A percentile compares a stretch with the other conserved stretches of the same genome.
These are phyloP conservation scores for Eucalyptus shirleyi DNA, from an alignment of 345 rosid species.

Conservation along the genomic window DNA sequence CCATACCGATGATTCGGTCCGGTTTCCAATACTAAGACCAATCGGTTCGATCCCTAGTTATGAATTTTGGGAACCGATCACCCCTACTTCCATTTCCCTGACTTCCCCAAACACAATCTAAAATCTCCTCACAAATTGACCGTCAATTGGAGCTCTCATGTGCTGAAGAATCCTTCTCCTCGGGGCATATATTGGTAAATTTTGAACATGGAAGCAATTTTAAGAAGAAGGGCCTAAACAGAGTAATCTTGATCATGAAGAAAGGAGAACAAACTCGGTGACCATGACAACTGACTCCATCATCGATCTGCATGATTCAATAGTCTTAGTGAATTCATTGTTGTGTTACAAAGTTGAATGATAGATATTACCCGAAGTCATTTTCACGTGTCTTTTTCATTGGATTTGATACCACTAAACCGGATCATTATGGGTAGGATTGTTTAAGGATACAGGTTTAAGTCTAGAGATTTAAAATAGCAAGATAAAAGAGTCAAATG, in stretches of 20 bases:
- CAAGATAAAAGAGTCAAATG: not conserved
- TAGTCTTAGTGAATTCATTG: not conserved
- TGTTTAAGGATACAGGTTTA: not conserved
- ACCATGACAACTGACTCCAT: not conserved
- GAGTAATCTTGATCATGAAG: conserved; percentile 30
- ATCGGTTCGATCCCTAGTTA: fast-evolving
- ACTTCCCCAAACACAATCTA: not conserved
- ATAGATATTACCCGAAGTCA: conserved; percentile 19
- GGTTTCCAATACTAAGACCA: fast-evolving
- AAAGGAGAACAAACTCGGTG: conserved; percentile 24
- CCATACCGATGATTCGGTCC: fast-evolving
- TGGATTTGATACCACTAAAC: not conserved
- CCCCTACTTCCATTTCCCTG: not conserved
- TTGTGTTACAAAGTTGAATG: conserved; percentile 13
- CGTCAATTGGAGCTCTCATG: not conserved
- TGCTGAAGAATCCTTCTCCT: not conserved
- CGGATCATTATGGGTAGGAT: no score
- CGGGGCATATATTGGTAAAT: conserved; percentile 31
- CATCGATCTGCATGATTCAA: not conserved
- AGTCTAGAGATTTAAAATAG: not conserved
- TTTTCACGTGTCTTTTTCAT: not conserved
- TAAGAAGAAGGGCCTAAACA: conserved; percentile 23
- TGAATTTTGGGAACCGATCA: no score
- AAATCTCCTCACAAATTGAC: not conserved
- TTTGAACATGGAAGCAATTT: conserved; percentile 41